These are phyloP conservation scores for Wickerhamiella dianesei DNA, from an alignment of 805 yeast genomes.

Conservation along the genomic window DNA sequence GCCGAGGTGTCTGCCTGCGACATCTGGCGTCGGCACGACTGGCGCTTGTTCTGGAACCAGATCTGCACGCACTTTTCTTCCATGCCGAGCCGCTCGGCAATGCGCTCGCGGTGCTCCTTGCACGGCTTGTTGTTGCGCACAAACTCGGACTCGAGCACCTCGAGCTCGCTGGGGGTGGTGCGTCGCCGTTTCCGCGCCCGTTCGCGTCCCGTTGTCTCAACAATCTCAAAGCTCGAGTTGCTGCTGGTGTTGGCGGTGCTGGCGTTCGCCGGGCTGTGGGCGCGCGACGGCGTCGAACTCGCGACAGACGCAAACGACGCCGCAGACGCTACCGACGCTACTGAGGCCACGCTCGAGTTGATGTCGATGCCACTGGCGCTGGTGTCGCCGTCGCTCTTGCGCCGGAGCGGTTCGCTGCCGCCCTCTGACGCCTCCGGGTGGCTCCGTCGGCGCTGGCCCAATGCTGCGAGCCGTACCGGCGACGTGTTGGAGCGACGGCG, in stretches of 20 bases:
- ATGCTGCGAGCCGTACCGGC: not conserved
- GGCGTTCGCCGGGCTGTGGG: not conserved
- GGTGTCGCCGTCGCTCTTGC: not conserved
- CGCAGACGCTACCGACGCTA: not conserved
- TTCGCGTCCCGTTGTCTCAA: not conserved
- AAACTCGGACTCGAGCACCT: constrained; percentile 71
- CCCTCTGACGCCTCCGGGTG: not conserved
- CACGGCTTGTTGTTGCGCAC: constrained; percentile 68
- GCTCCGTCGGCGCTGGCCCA: not conserved
- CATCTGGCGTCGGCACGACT: constrained; percentile 36
- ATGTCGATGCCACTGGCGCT: not conserved
- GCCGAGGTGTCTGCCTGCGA: constrained; percentile 1
- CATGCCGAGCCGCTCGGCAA: constrained; percentile 76
- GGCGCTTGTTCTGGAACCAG: constrained; percentile 96
- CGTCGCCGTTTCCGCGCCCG: constrained; percentile 69
- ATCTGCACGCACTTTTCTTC: constrained; percentile 96
- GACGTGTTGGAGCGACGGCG: not conserved
- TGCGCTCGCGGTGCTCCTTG: constrained; percentile 56
- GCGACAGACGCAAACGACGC: not conserved
- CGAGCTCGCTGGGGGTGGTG: constrained; percentile 77
- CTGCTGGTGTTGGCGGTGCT: too few species aligned
- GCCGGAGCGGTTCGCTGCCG: not conserved
- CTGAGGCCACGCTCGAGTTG: not conserved
- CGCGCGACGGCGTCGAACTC: not conserved
- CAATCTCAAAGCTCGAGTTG: not conserved